These are phyloP conservation scores for Aspergillus unguis DNA, from an alignment of 2,329 filamentous ascomycete genomes.

Conservation along the genomic window DNA sequence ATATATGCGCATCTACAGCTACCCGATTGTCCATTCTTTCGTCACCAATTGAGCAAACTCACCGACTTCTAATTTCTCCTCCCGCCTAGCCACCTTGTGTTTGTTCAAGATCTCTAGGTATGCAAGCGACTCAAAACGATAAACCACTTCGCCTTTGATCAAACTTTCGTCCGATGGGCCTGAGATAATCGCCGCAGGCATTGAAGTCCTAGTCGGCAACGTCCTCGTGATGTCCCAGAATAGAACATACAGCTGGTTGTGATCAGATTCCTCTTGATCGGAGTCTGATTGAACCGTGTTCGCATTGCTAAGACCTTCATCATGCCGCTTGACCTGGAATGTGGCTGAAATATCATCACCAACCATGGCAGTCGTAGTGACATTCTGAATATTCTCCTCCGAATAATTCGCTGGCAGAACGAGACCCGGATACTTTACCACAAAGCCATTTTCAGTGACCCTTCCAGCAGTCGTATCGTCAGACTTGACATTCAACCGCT, in stretches of 20 bases:
- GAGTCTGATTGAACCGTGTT: background rate
- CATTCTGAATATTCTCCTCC: background rate
- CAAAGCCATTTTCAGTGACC: background rate
- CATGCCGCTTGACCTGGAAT: background rate
- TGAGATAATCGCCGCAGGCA: conserved; percentile 1
- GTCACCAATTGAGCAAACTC: background rate
- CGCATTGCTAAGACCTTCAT: background rate
- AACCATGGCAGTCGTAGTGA: background rate
- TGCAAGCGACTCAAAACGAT: conserved; percentile 2
- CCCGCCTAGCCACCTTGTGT: too few species aligned
- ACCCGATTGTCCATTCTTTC: conserved; percentile 2
- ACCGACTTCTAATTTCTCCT: background rate
- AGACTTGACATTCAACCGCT: conserved; percentile 1
- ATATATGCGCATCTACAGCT: background rate
- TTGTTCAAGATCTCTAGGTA: conserved; percentile 2
- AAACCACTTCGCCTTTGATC: background rate
- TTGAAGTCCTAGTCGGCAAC: background rate
- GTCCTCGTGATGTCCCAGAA: conserved; percentile 1
- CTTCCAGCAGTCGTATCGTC: conserved; percentile 4
- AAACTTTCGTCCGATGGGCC: background rate
- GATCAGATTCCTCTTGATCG: background rate
- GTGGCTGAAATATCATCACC: background rate
- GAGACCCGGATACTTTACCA: background rate
- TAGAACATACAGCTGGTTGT: conserved; percentile 1
- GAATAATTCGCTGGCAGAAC: background rate